Conservation (phyloP, 1,139 yeast species). For the Sugiyamaella grinbergsii region DNA sequence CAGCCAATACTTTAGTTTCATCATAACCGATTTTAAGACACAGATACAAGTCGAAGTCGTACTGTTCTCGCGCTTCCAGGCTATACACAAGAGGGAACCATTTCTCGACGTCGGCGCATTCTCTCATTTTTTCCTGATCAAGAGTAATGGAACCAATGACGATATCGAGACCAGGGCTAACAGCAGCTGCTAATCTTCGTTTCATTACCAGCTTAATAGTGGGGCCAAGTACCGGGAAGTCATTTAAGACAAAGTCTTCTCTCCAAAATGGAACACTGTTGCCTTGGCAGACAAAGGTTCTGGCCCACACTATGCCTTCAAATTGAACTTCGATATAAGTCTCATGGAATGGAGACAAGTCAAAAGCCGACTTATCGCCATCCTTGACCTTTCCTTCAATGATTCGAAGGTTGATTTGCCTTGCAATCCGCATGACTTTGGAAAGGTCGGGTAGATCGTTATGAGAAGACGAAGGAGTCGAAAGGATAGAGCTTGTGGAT, state of each 20-base stretch:
- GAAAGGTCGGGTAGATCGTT: constrained; percentile 25
- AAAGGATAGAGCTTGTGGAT: constrained; percentile 3
- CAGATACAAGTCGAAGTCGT: constrained; percentile 51
- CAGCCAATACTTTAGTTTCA: constrained; percentile 63
- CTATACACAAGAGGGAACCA: constrained; percentile 31
- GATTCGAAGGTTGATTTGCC: constrained; percentile 57
- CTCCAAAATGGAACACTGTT: constrained; percentile 56
- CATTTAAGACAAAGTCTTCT: constrained; percentile 55
- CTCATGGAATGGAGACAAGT: constrained; percentile 30
- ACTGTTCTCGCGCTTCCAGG: constrained; percentile 20
- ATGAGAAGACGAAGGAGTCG: neutral
- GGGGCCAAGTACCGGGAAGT: constrained; percentile 35
- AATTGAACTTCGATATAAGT: constrained; percentile 56
- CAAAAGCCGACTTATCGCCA: constrained; percentile 5
- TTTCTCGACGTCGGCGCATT: constrained; percentile 28
- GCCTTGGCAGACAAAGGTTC: constrained; percentile 52
- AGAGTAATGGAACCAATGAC: constrained; percentile 33
- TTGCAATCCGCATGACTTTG: constrained; percentile 55
- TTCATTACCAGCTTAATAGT: constrained; percentile 30
- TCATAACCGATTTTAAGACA: constrained; percentile 56
- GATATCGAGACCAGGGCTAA: constrained; percentile 43
- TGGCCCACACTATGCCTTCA: constrained; percentile 59
- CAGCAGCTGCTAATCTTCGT: constrained; percentile 30
- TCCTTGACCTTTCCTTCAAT: constrained; percentile 62
- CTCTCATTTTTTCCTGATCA: constrained; percentile 22